Percentiles rank a stretch among this genome's conserved stretches.
Conservation (phyloP, 2,329 filamentous ascomycete species). For the Fusarium tuaranense region DNA sequence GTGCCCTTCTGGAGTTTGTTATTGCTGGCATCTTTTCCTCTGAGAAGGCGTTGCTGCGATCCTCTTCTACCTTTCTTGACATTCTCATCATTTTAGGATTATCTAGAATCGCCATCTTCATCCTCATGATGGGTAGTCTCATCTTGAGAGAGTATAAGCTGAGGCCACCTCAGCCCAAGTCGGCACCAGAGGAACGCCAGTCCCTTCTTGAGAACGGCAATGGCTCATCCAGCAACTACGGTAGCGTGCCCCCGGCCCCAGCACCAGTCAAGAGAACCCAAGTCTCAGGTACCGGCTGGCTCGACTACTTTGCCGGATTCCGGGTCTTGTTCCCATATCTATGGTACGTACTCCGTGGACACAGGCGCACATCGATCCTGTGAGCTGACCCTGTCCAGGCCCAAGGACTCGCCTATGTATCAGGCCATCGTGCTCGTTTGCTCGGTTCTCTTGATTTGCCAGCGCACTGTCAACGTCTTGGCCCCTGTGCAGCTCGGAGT, state of each 20-base stretch:
- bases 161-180: slow-evolving; percentile 41
- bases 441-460: slow-evolving; percentile 54
- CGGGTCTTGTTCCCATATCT: slow-evolving; percentile 59
- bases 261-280: slow-evolving; percentile 44
- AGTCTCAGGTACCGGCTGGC: slow-evolving; percentile 54
- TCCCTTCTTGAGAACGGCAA: slow-evolving; percentile 56
- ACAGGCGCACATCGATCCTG: not conserved
- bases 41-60: slow-evolving; percentile 45
- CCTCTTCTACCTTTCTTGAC: slow-evolving; percentile 46
- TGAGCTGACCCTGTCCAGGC: slow-evolving; percentile 47
- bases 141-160: slow-evolving; percentile 48
- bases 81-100: slow-evolving; percentile 47
- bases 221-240: slow-evolving; percentile 45
- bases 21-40: slow-evolving; percentile 51
- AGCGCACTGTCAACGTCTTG: slow-evolving; percentile 58
- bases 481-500: slow-evolving; percentile 57
- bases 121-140: slow-evolving; percentile 51
- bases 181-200: slow-evolving; percentile 50
- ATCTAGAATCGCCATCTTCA: slow-evolving; percentile 48
- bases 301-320: slow-evolving; percentile 61
- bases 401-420: slow-evolving; percentile 54
- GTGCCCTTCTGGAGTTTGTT: slow-evolving; percentile 50
- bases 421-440: slow-evolving; percentile 57
- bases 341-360: slow-evolving; percentile 47
- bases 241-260: slow-evolving; percentile 28